Conservation (phyloP, 2,329 filamentous ascomycete species). For the Aspergillus pseudoterreus region DNA sequence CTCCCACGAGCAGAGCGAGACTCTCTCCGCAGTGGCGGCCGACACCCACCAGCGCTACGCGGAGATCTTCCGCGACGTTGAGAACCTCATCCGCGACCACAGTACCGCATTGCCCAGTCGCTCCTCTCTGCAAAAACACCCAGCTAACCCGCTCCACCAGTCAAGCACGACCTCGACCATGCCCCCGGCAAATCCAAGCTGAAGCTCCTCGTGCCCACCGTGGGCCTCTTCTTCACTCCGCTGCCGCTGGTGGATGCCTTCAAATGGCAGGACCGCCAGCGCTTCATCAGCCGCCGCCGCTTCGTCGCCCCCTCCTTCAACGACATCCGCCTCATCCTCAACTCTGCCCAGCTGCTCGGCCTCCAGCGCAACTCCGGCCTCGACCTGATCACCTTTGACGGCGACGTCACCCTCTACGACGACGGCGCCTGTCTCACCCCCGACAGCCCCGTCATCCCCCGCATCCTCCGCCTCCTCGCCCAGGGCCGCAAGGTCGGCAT, state of each 20-base stretch:
- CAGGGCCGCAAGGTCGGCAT: constrained; percentile 85
- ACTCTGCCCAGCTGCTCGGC: constrained; percentile 91
- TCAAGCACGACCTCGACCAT: constrained; percentile 64
- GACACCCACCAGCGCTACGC: constrained; percentile 85
- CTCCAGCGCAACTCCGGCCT: constrained; percentile 71
- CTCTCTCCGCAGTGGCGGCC: constrained; percentile 67
- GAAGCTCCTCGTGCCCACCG: constrained; percentile 82
- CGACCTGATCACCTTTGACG: constrained; percentile 91
- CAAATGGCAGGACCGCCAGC: constrained; percentile 78
- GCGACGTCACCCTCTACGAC: constrained; percentile 93
- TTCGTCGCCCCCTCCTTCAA: constrained; percentile 98
- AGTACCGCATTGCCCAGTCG: constrained; percentile 50
- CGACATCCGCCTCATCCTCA: constrained; percentile 86
- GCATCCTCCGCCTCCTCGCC: constrained; percentile 66
- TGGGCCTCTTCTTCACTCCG: constrained; percentile 91
- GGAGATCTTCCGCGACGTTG: constrained; percentile 92
- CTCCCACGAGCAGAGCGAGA: constrained; percentile 64
- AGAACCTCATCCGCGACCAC: constrained; percentile 86
- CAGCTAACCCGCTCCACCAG: constrained; percentile 39
- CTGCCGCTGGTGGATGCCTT: constrained; percentile 86
- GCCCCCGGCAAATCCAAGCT: constrained; percentile 77
- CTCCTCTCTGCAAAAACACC: background rate
- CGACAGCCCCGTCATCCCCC: constrained; percentile 71
- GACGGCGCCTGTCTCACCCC: constrained; percentile 77
- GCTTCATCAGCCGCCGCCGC: constrained; percentile 83